These are phyloP conservation scores for Saxophila tyrrhenica DNA, from an alignment of 495 filamentous ascomycete genomes.

Conservation along the genomic window DNA sequence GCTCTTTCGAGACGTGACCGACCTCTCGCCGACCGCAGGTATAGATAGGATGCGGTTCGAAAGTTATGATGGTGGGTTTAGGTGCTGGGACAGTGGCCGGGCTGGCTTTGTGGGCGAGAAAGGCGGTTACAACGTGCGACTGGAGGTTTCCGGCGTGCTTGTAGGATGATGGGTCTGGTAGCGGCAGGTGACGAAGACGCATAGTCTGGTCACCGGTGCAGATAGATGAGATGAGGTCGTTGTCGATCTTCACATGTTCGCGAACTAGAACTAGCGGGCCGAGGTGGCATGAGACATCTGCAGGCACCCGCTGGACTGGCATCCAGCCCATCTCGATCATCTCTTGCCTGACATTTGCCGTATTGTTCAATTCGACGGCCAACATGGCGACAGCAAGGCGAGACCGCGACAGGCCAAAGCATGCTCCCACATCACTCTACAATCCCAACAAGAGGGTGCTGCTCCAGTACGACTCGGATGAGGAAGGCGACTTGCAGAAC, in stretches of 20 bases:
- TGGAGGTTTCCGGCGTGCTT: constrained; percentile 30
- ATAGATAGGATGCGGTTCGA: constrained; percentile 74
- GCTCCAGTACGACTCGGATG: constrained; percentile 17
- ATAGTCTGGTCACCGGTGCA: constrained; percentile 16
- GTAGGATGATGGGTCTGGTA: constrained; percentile 46
- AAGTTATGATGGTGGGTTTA: constrained; percentile 64
- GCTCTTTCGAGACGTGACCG: constrained; percentile 39
- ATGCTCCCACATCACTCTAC: constrained; percentile 2
- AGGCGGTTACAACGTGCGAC: constrained; percentile 30
- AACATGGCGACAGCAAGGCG: constrained; percentile 8
- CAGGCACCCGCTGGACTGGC: too few species aligned
- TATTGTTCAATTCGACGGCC: not conserved
- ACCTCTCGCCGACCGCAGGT: constrained; percentile 81
- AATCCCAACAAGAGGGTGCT: constrained; percentile 15
- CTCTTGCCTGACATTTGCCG: not conserved
- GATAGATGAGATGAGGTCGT: not conserved
- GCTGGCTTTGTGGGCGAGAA: constrained; percentile 39
- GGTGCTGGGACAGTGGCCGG: constrained; percentile 31
- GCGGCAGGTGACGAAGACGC: constrained; percentile 58
- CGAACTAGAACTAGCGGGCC: too few species aligned
- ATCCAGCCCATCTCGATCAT: too few species aligned
- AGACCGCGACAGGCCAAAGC: constrained; percentile 15
- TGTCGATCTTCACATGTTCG: too few species aligned
- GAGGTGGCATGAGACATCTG: too few species aligned
- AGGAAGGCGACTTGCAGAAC: not conserved